phyloP scores from a whole-genome alignment of 257 asterid species.

The Solanum tacnaense region DNA sequence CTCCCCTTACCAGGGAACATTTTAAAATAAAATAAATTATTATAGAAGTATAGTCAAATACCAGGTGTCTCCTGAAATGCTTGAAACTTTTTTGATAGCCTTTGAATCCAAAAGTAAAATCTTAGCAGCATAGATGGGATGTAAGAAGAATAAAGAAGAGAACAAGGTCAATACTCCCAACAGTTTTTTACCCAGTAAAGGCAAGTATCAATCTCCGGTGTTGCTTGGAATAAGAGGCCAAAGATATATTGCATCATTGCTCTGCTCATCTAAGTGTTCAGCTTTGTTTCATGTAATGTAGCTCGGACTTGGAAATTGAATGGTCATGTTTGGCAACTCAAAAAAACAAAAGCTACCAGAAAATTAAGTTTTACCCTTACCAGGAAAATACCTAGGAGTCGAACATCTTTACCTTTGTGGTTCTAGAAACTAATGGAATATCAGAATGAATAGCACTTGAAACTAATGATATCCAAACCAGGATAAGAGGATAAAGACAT shows the following conservation, averaged over 20 bases:
- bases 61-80: conserved; percentile 64
- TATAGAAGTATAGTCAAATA: conserved; percentile 34
- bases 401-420: conserved; percentile 22
- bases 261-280: conserved; percentile 33
- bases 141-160: conserved; percentile 43
- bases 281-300: conserved; percentile 50
- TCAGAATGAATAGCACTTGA: conserved; percentile 19
- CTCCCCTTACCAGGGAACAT: conserved; percentile 99
- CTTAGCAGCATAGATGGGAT: conserved; percentile 55
- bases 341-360: conserved; percentile 19
- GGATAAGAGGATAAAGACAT: conserved; percentile 10
- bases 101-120: conserved; percentile 59
- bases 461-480: conserved; percentile 18
- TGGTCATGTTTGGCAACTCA: conserved; percentile 15
- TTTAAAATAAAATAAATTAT: conserved; percentile 15
- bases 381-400: conserved; percentile 36
- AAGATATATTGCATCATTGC: conserved; percentile 44
- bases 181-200: conserved; percentile 61
- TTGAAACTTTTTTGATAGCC: conserved; percentile 69
- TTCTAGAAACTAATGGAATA: conserved; percentile 44
- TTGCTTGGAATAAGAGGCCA: conserved; percentile 61
- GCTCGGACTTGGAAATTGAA: conserved; percentile 33
- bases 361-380: conserved; percentile 32
- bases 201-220: conserved; percentile 41
- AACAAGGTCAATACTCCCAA: conserved; percentile 61